phyloP scores from a whole-genome alignment of 2,329 filamentous ascomycete genomes.

The Clonostachys solani region DNA sequence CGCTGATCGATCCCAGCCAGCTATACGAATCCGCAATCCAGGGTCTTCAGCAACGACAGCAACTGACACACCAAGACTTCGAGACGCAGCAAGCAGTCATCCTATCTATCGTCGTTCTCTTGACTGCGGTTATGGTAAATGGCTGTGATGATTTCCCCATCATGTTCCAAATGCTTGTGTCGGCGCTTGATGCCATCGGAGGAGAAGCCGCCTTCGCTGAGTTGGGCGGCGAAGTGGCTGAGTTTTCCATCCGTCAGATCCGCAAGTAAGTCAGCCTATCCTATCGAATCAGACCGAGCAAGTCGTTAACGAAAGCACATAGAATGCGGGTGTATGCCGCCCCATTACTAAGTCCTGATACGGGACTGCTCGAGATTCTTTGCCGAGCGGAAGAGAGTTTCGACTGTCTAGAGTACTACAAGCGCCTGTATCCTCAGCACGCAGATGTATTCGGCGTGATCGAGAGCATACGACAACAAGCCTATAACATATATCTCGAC shows the following conservation, averaged over 20 bases:
- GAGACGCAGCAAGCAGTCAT: conserved; percentile 10
- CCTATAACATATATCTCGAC: conserved; percentile 2
- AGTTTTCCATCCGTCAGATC: conserved; percentile 15
- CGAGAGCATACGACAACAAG: background rate
- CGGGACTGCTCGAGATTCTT: background rate
- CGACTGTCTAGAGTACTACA: conserved; percentile 1
- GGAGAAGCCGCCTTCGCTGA: conserved; percentile 9
- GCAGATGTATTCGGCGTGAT: background rate
- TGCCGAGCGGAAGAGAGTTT: background rate
- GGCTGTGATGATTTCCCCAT: conserved; percentile 17
- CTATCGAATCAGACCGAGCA: no score
- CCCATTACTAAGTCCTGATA: background rate
- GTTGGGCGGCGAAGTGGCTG: conserved; percentile 5
- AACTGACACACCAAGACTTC: conserved; percentile 6
- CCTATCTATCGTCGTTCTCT: conserved; percentile 12
- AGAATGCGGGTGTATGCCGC: conserved; percentile 2
- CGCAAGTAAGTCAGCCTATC: conserved; percentile 12
- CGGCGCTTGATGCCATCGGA: conserved; percentile 15
- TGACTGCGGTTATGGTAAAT: conserved; percentile 15
- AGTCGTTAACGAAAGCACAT: background rate
- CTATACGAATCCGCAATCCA: conserved; percentile 8
- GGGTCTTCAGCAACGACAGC: conserved; percentile 9
- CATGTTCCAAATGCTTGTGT: conserved; percentile 15
- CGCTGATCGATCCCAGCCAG: conserved; percentile 5
- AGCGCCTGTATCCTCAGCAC: background rate